phyloP scores from a whole-genome alignment of 1,139 yeast genomes.

The Kodamaea ohmeri region DNA sequence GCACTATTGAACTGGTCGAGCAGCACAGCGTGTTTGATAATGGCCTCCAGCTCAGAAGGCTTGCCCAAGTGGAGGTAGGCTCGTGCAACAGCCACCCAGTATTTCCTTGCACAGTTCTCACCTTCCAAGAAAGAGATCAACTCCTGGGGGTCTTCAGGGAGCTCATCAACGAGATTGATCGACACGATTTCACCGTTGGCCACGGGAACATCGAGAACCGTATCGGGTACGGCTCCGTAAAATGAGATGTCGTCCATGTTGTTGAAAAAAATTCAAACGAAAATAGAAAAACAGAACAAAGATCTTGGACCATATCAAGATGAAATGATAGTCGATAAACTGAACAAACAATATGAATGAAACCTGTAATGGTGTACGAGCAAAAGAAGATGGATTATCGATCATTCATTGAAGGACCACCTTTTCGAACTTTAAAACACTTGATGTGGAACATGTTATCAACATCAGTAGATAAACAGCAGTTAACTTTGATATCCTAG shows the following conservation, averaged over 20 bases:
- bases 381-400: too few relatives aligned
- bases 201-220: slow-evolving; percentile 62
- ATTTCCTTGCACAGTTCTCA: slow-evolving; percentile 71
- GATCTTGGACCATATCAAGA: too few relatives aligned
- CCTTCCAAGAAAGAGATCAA: slow-evolving; percentile 73
- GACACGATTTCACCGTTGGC: slow-evolving; percentile 70
- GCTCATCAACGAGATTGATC: slow-evolving; percentile 64
- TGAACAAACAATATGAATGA: too few relatives aligned
- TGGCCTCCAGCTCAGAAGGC: slow-evolving; percentile 59
- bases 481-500: too few relatives aligned
- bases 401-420: too few relatives aligned
- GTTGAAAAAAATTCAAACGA: slow-evolving; percentile 8
- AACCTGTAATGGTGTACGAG: too few relatives aligned
- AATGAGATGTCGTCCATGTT: slow-evolving; percentile 37
- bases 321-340: too few relatives aligned
- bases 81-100: slow-evolving; percentile 81
- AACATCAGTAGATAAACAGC: too few relatives aligned
- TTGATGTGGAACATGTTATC: too few relatives aligned
- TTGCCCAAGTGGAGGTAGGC: slow-evolving; percentile 71
- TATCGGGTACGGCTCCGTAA: slow-evolving; percentile 38
- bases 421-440: too few relatives aligned
- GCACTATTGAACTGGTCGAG: slow-evolving; percentile 40
- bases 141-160: slow-evolving; percentile 88
- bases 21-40: slow-evolving; percentile 60
- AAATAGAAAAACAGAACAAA: neutral